Evolutionary conservation across 2,329 filamentous ascomycete genomes (phyloP).

Genomic region (Fusarium virguliforme): DNA sequence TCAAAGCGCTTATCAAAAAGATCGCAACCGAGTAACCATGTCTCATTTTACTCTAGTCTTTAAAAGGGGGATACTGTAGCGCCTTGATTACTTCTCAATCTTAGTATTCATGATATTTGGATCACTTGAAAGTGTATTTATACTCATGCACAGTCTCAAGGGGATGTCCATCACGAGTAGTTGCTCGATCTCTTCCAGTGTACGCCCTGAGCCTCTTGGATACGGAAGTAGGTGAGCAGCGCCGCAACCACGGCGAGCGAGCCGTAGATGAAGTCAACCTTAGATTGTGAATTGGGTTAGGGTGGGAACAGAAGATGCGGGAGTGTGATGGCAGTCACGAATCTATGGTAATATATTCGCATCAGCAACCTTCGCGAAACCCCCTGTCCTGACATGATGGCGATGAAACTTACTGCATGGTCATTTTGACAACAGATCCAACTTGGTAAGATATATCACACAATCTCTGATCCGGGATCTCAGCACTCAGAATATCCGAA

Average conservation of each 20-base stretch:
- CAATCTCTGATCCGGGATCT: conserved; percentile 52
- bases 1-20: no score
- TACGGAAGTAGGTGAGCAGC: conserved; percentile 25
- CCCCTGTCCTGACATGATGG: not conserved
- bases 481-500: conserved; percentile 55
- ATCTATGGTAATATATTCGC: conserved; percentile 46
- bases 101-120: no score
- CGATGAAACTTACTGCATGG: conserved; percentile 3
- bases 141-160: not conserved
- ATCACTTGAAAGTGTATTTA: not conserved
- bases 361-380: not conserved
- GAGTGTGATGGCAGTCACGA: conserved; percentile 55
- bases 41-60: no score
- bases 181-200: conserved; percentile 29
- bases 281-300: conserved; percentile 55
- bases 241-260: conserved; percentile 16
- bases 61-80: no score
- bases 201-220: conserved; percentile 28
- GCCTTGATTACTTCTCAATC: no score
- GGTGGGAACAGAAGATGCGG: conserved; percentile 57
- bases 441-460: conserved; percentile 52
- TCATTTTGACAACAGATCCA: conserved; percentile 48
- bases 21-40: no score
- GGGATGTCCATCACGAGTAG: conserved; percentile 5
- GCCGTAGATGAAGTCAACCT: conserved; percentile 57